Base-by-base conservation (phyloP, 2,329 filamentous ascomycete species). In the Chrysosphaeria jannelii region DNA sequence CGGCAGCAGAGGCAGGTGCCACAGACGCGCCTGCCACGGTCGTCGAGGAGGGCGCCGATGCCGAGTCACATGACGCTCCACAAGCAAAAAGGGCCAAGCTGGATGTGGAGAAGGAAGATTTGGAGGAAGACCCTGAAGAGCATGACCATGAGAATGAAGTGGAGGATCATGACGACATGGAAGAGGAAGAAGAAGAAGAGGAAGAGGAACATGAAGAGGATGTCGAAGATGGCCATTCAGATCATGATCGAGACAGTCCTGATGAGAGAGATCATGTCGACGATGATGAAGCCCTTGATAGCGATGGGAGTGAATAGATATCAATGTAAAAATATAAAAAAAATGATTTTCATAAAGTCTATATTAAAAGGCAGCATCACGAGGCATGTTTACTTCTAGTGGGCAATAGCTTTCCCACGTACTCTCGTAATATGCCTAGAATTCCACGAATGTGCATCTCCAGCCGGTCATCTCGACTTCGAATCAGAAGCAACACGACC, bases 381-480 rank as follows among this genome's bases (percentile, higher is more conserved):
- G n/a, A n/a, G n/a, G n/a, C n/a, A n/a, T 8, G 21, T 54, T 48
- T 59, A 39, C 57, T 47, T 3, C 58, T 49, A n/a, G n/a, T n/a
- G 6, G 63, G 63, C 12, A 69, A 36, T 13, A 67, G 37, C 22
- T 51, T 61, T 25, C 59, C 46, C 12, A 51, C 44, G 33, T 67
- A 68, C 36, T 67, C 62, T 26, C 60, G 45, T 10, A 46, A 41
- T 20, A 66, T 42, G 29, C 41, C 47, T 7, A 76, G 38, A 9
- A 64, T 48, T 1, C 67, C 61, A 22, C 70, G 49, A 4, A 78
- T 57, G n/a, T 72, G 51, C 30, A 72, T 70, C 38, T 81, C 71
- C 1, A 79, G 41, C 28, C 57, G 48, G 35, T 81, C 72, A 34
- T 67, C 68, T 36, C 59, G 61, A 31, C 53, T 57, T 25, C 72